These are phyloP conservation scores for Cornus suecica DNA, from an alignment of 148 eudicot genomes.

Conservation along the genomic window DNA sequence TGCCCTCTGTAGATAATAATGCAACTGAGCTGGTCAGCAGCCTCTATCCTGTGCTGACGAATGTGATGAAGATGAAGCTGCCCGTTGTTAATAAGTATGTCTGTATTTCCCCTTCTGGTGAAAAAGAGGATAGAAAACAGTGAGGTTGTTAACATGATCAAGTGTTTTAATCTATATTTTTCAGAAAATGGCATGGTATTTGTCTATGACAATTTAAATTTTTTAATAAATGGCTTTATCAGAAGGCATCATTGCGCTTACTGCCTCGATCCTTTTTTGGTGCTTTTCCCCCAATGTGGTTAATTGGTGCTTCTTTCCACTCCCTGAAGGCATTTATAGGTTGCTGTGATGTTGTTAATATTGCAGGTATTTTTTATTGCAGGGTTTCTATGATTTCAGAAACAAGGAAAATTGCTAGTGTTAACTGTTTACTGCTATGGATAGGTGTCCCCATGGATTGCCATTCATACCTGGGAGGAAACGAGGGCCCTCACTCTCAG, in stretches of 20 bases:
- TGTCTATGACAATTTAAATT: neutral
- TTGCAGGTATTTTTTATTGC: no score
- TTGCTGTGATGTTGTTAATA: neutral
- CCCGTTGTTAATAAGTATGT: neutral
- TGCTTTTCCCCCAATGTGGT: neutral
- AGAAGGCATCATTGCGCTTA: neutral
- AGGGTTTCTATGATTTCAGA: no score
- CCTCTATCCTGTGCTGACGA: conserved; percentile 1
- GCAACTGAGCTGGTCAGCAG: conserved; percentile 1
- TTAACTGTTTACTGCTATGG: no score
- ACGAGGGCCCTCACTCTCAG: no score
- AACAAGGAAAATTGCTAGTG: no score
- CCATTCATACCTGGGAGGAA: no score
- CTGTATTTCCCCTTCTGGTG: neutral
- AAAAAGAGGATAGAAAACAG: neutral
- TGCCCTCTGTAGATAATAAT: conserved; percentile 9
- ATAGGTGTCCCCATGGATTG: no score
- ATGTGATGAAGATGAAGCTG: neutral
- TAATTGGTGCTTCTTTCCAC: neutral
- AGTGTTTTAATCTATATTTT: neutral
- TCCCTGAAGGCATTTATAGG: neutral
- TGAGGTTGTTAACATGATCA: neutral
- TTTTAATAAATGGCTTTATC: neutral
- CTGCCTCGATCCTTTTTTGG: neutral
- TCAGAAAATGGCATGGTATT: neutral